Percentiles rank a stretch among this genome's conserved stretches.
Conservation (phyloP, 2,329 filamentous ascomycete genomes). For the Neoarthrinium moseri region DNA sequence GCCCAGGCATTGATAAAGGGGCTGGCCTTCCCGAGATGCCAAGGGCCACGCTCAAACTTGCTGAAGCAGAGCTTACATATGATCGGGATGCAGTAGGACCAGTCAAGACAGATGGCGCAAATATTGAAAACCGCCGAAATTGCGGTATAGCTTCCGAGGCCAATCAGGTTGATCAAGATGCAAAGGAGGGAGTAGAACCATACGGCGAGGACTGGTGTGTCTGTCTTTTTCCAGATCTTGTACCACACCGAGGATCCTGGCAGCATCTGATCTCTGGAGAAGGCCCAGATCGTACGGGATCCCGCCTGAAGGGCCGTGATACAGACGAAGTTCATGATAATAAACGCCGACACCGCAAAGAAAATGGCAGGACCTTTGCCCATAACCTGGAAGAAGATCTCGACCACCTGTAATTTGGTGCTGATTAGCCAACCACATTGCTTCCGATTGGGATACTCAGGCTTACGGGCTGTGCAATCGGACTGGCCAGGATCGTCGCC, state of each 20-base stretch:
- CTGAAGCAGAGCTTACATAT: slow-evolving; percentile 48
- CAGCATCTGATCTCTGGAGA: slow-evolving; percentile 50
- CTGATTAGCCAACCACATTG: neutral
- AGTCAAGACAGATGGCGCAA: slow-evolving; percentile 53
- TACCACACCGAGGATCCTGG: slow-evolving; percentile 47
- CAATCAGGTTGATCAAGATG: slow-evolving; percentile 58
- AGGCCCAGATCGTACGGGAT: slow-evolving; percentile 53
- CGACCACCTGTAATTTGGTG: slow-evolving; percentile 38
- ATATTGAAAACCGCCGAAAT: slow-evolving; percentile 54
- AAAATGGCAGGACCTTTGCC: slow-evolving; percentile 51
- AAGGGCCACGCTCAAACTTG: slow-evolving; percentile 50
- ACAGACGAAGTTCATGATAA: slow-evolving; percentile 59
- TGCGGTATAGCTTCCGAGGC: slow-evolving; percentile 52
- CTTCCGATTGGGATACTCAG: neutral
- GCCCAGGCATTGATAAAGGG: slow-evolving; percentile 44
- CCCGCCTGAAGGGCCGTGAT: slow-evolving; percentile 56
- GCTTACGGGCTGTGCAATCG: slow-evolving; percentile 43
- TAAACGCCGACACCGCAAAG: slow-evolving; percentile 54
- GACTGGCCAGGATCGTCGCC: slow-evolving; percentile 39
- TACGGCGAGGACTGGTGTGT: slow-evolving; percentile 51
- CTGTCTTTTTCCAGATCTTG: slow-evolving; percentile 45
- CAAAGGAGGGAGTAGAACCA: slow-evolving; percentile 56
- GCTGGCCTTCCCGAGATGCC: slow-evolving; percentile 45
- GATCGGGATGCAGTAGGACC: slow-evolving; percentile 57
- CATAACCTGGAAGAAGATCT: slow-evolving; percentile 58